Percentiles rank a stretch among this genome's conserved stretches.
phyloP scores from a whole-genome alignment of 1,139 yeast genomes.

The Casaregolazyma suthepensis region DNA sequence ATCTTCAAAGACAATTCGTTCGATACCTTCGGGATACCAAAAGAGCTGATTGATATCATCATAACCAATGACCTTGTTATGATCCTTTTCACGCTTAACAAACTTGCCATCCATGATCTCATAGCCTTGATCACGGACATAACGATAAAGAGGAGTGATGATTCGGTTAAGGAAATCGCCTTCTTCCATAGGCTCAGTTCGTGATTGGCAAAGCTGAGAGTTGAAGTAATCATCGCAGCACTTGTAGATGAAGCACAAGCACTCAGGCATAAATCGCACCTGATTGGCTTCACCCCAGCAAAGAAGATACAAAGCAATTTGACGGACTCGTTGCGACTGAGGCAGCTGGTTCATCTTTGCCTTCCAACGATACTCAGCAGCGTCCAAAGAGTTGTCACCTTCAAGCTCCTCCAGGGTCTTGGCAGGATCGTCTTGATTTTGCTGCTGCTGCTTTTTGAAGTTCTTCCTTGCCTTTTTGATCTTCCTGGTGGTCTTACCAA shows the following conservation, averaged over 20 bases:
- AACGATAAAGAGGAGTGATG: slow-evolving; percentile 86
- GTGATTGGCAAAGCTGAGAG: slow-evolving; percentile 86
- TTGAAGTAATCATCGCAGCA: slow-evolving; percentile 83
- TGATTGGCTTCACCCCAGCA: slow-evolving; percentile 99
- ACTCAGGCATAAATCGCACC: slow-evolving; percentile 90
- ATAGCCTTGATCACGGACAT: slow-evolving; percentile 89
- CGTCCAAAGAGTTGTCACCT: slow-evolving; percentile 76
- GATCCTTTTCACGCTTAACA: slow-evolving; percentile 96
- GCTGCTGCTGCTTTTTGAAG: slow-evolving; percentile 54
- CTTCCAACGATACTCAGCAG: slow-evolving; percentile 84
- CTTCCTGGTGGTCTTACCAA: slow-evolving; percentile 60
- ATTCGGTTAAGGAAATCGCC: slow-evolving; percentile 92
- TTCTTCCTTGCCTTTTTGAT: slow-evolving; percentile 52
- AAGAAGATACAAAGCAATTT: slow-evolving; percentile 79
- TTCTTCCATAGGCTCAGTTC: slow-evolving; percentile 73
- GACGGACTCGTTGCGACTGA: slow-evolving; percentile 80
- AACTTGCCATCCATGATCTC: slow-evolving; percentile 92
- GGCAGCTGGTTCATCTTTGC: slow-evolving; percentile 63
- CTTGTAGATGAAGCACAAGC: slow-evolving; percentile 87
- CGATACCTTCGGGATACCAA: slow-evolving; percentile 99
- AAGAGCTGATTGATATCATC: slow-evolving; percentile 98
- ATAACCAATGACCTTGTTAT: slow-evolving; percentile 88
- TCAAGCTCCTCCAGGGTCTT: slow-evolving; percentile 71
- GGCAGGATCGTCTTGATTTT: slow-evolving; percentile 40
- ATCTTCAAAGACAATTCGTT: slow-evolving; percentile 84